Percentiles rank a stretch among this genome's conserved stretches.
Conservation (phyloP, 2,329 filamentous ascomycete species). For the Fusarium veterinarium region DNA sequence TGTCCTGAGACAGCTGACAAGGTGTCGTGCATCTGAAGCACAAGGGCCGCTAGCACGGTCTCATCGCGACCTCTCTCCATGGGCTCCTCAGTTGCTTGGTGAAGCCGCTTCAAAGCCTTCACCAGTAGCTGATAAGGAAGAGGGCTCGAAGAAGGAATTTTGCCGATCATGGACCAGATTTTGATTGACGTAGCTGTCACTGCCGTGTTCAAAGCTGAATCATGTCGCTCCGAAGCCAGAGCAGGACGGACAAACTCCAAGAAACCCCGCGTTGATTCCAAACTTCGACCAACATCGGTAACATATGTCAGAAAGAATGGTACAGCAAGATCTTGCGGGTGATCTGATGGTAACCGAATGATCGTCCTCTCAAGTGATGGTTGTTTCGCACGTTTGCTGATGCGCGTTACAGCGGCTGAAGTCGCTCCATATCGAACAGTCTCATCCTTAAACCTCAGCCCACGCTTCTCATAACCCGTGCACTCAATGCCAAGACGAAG, state of each 20-base stretch:
- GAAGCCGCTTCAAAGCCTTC: constrained; percentile 7
- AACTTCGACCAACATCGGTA: constrained; percentile 15
- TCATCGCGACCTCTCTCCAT: background rate
- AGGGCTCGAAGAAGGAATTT: rapidly evolving
- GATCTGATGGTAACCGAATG: background rate
- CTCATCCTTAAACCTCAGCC: constrained; percentile 22
- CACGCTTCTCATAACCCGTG: constrained; percentile 14
- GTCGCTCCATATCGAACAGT: background rate
- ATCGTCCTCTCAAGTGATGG: background rate
- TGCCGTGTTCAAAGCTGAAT: constrained; percentile 12
- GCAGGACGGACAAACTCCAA: constrained; percentile 26
- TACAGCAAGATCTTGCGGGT: constrained; percentile 10
- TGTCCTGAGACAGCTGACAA: constrained; percentile 7
- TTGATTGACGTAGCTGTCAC: constrained; percentile 9
- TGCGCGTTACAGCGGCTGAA: background rate
- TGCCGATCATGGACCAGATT: constrained; percentile 12
- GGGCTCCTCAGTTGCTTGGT: background rate
- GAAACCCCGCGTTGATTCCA: constrained; percentile 30
- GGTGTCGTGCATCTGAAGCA: constrained; percentile 30
- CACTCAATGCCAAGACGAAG: constrained; percentile 24
- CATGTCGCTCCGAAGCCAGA: background rate
- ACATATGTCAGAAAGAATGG: constrained; percentile 31
- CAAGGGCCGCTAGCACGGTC: constrained; percentile 16
- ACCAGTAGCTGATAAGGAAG: background rate
- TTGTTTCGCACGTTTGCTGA: background rate